phyloP scores from a whole-genome alignment of 1,139 yeast genomes.

The Ogataea hybrid region DNA sequence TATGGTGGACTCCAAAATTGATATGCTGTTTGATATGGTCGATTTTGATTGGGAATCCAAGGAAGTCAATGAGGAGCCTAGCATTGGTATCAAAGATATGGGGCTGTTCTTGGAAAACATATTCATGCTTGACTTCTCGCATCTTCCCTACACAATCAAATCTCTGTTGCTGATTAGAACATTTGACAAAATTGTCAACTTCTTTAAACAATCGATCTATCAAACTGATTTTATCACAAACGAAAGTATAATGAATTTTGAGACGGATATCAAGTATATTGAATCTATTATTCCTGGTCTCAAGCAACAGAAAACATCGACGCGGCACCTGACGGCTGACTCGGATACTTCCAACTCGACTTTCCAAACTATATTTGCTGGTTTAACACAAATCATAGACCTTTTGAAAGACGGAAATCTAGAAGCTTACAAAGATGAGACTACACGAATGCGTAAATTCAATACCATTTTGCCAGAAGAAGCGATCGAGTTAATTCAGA shows the following conservation, averaged over 20 bases:
- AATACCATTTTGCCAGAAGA: constrained; percentile 60
- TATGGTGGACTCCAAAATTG: constrained; percentile 75
- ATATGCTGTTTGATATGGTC: constrained; percentile 78
- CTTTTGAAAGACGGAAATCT: constrained; percentile 48
- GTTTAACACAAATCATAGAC: constrained; percentile 62
- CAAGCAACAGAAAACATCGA: constrained; percentile 14
- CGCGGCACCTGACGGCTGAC: constrained; percentile 33
- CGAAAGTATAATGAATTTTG: constrained; percentile 57
- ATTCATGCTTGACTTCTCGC: constrained; percentile 83
- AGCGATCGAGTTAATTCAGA: constrained; percentile 49
- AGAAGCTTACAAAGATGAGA: constrained; percentile 53
- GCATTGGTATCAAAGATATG: constrained; percentile 75
- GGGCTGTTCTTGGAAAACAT: constrained; percentile 85
- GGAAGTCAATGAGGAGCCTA: constrained; percentile 56
- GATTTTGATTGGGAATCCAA: constrained; percentile 80
- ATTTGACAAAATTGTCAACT: constrained; percentile 78
- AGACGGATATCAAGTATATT: constrained; percentile 57
- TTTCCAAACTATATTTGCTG: constrained; percentile 52
- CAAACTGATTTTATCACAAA: constrained; percentile 47
- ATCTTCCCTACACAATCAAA: constrained; percentile 74
- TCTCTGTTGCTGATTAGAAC: constrained; percentile 81
- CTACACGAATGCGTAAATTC: constrained; percentile 55
- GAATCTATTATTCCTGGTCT: constrained; percentile 38
- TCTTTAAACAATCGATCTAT: constrained; percentile 61
- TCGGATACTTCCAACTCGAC: constrained; percentile 35